Conservation (phyloP, 2,329 filamentous ascomycete genomes). For the Parafenestella ontariensis region DNA sequence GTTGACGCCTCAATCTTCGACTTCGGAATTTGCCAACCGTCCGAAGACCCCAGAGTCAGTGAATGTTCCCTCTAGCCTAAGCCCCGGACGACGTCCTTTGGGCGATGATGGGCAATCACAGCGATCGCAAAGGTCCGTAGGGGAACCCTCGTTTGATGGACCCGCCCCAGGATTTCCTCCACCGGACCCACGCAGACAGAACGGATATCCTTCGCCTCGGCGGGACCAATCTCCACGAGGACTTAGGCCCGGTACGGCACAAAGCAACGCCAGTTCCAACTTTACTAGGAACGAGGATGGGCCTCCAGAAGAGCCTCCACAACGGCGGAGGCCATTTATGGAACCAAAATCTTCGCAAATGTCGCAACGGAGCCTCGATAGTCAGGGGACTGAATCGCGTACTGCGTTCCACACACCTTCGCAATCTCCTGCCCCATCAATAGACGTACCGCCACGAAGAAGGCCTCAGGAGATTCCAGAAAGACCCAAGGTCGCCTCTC, state of each 20-base stretch:
- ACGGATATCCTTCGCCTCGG: conserved; percentile 33
- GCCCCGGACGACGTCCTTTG: conserved; percentile 34
- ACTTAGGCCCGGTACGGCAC: conserved; percentile 44
- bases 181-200: conserved; percentile 39
- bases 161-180: conserved; percentile 24
- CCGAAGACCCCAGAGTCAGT: conserved; percentile 43
- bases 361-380: conserved; percentile 36
- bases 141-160: conserved; percentile 34
- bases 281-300: conserved; percentile 39
- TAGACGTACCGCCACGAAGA: conserved; percentile 31
- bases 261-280: conserved; percentile 45
- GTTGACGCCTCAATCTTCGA: conserved; percentile 50
- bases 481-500: conserved; percentile 29
- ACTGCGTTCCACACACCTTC: conserved; percentile 34
- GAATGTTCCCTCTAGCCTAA: conserved; percentile 31
- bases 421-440: conserved; percentile 32
- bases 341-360: conserved; percentile 52
- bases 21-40: conserved; percentile 44
- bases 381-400: conserved; percentile 26
- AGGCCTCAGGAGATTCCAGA: conserved; percentile 39
- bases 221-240: conserved; percentile 44
- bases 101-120: conserved; percentile 42
- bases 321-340: conserved; percentile 72
- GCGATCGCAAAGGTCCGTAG: conserved; percentile 37
- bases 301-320: conserved; percentile 54